Evolutionary conservation across 768 basidiomycete species (phyloP), one percentile per base, ranked within the genome.

Genomic region (Calvatia gigantea): DNA sequence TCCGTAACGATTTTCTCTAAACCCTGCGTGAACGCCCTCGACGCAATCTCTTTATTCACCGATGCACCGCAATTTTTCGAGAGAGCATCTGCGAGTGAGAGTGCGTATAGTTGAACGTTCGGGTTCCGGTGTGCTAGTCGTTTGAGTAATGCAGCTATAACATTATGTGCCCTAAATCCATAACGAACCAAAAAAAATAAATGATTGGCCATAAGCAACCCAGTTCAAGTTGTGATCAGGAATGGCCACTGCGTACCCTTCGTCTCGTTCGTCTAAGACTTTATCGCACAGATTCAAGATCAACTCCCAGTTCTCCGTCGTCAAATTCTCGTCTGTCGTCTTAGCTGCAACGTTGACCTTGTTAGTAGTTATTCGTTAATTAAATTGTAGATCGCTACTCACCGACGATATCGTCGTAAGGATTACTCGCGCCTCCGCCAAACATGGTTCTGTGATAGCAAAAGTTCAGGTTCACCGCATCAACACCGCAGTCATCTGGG

Each of bases 281-380:
- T 97, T 97, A 75, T 99, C 97, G 63, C 94, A 97, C n/a, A 98
- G 71, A 63, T 90, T 93, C 46, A 98, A 67, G 59, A 95, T 92
- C 56, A 94, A 76, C 67, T 94, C 94, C 97, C 97, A 99, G 70
- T 97, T 91, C 74, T 97, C 96, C 53, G 80, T 78, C 0, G 95
- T 95, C 56, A 95, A 76, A 69, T 94, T 94, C 81, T 98, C 97
- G 69, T 95, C 93, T n/a, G 97, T 99, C 31, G 96, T 90, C 73
- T 97, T 96, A 64, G 72, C 95, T 97, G 70, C 21, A 51, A 23
- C 19, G 19, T 21, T 6, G 5, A 12, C 25, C 8, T 11, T 15
- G 17, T 59, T 9, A 56, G 37, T 49, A 58, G 54, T 25, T 44
- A 29, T 12, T 5, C 33, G 43, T 28, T 25, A 48, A 39, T 53